Evolutionary conservation across 306 rosid species (phyloP), one percentile per base, ranked within the genome.

Genomic region (Rosa persica): DNA sequence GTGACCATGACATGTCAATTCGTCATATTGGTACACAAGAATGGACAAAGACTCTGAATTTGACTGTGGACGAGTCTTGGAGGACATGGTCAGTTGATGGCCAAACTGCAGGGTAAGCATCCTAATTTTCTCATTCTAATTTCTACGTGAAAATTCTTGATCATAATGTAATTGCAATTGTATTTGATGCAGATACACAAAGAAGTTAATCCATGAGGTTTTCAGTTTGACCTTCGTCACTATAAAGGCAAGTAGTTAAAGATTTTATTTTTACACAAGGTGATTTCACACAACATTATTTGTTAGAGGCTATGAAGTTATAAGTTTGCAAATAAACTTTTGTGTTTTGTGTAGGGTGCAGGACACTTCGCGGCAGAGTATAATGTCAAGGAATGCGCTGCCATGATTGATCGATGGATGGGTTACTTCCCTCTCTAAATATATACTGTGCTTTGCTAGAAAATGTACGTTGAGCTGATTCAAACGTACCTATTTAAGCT

Each of bases 291-390:
- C 43, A 39, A 6, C 3, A 39, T n/a, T n/a, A 39, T 39, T 39
- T 6, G 8, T 39, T 39, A 39, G 43, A 39, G 6, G 43, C 43
- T 39, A 39, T 39, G 43, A 39, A 39, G 3, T 5, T 39, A 5
- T 39, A 39, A 39, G n/a, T 2, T 39, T 39, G 8, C 5, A 39
- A 39, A 39, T 39, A 39, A 39, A 39, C 0, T 39, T n/a, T n/a
- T n/a, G n/a, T n/a, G n/a, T n/a, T n/a, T n/a, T n/a, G n/a, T n/a
- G n/a, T n/a, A n/a, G 72, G 79, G 79, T 46, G 79, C 61, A 62
- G 79, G 79, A 47, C 79, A 76, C 79, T 44, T 62, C 62, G 72
- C 79, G 13, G 79, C 61, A 76, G 79, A 76, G 67, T 64, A 76
- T 71, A 76, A 58, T 46, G 34, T 76, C 39, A 76, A 76, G 71